Conservation (phyloP, 805 yeast genomes). For the Candida mattraensis region DNA sequence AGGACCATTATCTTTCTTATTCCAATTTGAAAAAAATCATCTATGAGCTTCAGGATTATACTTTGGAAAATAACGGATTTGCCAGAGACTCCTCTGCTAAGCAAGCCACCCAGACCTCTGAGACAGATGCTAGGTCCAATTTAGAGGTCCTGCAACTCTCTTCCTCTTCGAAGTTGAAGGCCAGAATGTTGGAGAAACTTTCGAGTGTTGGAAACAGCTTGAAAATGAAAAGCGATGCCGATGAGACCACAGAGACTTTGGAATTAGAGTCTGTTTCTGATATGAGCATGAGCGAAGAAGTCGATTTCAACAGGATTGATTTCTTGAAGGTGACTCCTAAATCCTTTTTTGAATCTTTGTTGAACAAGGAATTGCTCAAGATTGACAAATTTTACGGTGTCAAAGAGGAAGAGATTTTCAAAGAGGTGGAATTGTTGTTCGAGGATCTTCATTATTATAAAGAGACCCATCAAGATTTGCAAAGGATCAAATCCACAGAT, state of each 20-base stretch:
- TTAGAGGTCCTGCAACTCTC: conserved; percentile 15
- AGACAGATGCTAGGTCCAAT: conserved; percentile 15
- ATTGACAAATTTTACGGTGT: conserved; percentile 51
- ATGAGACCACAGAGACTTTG: conserved; percentile 16
- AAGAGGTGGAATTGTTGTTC: conserved; percentile 45
- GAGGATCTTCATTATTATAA: conserved; percentile 45
- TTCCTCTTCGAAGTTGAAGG: conserved; percentile 12
- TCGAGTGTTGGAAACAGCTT: no score
- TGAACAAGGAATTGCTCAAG: conserved; percentile 49
- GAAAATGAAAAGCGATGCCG: conserved; percentile 10
- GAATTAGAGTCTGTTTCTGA: conserved; percentile 18
- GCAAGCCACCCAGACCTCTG: conserved; percentile 14
- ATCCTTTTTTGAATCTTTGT: conserved; percentile 45
- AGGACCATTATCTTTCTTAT: conserved; percentile 45
- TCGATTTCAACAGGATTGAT: conserved; percentile 20
- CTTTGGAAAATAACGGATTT: conserved; percentile 18
- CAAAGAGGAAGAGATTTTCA: conserved; percentile 47
- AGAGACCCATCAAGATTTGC: conserved; percentile 24
- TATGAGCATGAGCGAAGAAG: conserved; percentile 2
- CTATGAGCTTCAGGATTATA: conserved; percentile 49
- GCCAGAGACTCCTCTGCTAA: conserved; percentile 18
- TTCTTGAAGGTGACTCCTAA: conserved; percentile 34
- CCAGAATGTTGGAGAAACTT: conserved; percentile 20
- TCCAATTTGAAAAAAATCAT: conserved; percentile 54
- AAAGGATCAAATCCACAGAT: conserved; percentile 25